Evolutionary conservation across 2,329 filamentous ascomycete species (phyloP).

Genomic region (Calonectria hawksworthii): DNA sequence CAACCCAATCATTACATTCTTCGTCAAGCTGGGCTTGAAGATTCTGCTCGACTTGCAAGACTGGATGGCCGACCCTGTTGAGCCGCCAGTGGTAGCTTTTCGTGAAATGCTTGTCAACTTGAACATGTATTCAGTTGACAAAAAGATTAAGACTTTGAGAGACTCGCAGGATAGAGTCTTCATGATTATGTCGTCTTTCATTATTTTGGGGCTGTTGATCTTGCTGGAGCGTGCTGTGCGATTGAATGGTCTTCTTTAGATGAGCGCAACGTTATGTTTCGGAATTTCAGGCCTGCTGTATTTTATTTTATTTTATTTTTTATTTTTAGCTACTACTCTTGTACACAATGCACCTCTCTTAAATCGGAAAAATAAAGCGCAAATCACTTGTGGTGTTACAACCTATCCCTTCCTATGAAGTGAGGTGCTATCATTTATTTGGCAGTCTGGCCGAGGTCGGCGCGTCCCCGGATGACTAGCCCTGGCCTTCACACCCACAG

Average conservation of each 20-base stretch:
- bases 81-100: neutral
- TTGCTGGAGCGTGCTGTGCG: neutral
- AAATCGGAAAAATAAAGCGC: neutral
- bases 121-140: neutral
- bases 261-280: neutral
- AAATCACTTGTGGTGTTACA: neutral
- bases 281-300: neutral
- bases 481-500: neutral
- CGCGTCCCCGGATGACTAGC: neutral
- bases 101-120: neutral
- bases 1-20: neutral
- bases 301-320: neutral
- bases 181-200: neutral
- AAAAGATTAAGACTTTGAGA: neutral
- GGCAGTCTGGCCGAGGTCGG: neutral
- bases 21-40: slow-evolving; percentile 1
- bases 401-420: neutral
- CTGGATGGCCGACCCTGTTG: neutral
- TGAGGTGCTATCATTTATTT: neutral
- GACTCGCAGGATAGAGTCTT: neutral
- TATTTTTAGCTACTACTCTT: neutral
- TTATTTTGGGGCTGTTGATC: neutral
- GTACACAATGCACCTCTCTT: neutral
- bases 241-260: neutral
- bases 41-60: neutral